Percentiles rank a stretch among this genome's conserved stretches.
Evolutionary conservation across 169 alveolate genomes (phyloP).

Genomic region (Eimeria acervulina): DNA sequence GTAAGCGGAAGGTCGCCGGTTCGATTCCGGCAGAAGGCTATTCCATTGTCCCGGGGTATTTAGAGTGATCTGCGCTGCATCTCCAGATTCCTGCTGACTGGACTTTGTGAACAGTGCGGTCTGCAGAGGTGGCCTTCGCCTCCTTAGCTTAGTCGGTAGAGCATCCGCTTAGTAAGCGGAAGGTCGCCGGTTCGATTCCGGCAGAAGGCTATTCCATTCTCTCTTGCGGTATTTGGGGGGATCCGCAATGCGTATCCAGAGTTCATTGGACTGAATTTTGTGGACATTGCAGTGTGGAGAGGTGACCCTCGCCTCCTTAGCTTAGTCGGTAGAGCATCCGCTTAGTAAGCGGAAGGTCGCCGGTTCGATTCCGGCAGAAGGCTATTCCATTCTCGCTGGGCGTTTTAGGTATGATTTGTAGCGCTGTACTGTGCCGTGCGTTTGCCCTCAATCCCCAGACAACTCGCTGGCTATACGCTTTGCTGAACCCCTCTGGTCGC

Average conservation of each 20-base stretch:
- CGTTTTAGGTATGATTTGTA: too few relatives aligned
- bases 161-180: slow-evolving; percentile 95
- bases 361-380: slow-evolving; percentile 91
- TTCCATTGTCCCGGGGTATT: not conserved
- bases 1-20: slow-evolving; percentile 94
- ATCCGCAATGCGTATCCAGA: too few relatives aligned
- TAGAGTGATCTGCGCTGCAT: not conserved
- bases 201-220: slow-evolving; percentile 88
- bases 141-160: slow-evolving; percentile 93
- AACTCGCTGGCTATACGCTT: too few relatives aligned
- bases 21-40: slow-evolving; percentile 92
- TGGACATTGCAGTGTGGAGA: too few relatives aligned
- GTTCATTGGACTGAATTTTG: too few relatives aligned
- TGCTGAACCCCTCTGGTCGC: too few relatives aligned
- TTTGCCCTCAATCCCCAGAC: too few relatives aligned
- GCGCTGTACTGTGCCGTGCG: too few relatives aligned
- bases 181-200: slow-evolving; percentile 93
- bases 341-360: slow-evolving; percentile 93
- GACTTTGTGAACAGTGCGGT: too few relatives aligned
- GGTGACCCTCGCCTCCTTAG: slow-evolving; percentile 88
- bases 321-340: slow-evolving; percentile 94
- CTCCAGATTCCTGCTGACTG: not conserved
- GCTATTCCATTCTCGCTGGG: too few relatives aligned
- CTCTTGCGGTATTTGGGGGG: too few relatives aligned
- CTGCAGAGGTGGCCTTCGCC: slow-evolving; percentile 83